phyloP scores from a whole-genome alignment of 768 basidiomycete species.

The Vararia minispora region DNA sequence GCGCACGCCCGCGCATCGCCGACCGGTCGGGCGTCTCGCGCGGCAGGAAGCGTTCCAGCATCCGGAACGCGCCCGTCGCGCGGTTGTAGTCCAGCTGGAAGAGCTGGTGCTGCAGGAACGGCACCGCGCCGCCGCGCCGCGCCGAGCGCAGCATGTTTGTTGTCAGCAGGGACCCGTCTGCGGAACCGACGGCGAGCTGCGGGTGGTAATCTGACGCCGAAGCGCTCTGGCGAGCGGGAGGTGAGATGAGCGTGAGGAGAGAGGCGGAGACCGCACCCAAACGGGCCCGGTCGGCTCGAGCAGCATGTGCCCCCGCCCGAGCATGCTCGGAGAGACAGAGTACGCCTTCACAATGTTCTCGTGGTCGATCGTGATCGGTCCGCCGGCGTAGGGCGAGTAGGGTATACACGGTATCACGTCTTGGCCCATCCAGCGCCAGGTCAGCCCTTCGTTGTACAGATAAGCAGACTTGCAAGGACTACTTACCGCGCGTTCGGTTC shows the following conservation, averaged over 20 bases:
- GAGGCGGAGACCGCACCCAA: slow-evolving; percentile 48
- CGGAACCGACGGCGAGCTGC: slow-evolving; percentile 69
- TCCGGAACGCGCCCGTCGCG: slow-evolving; percentile 61
- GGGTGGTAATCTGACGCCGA: slow-evolving; percentile 79
- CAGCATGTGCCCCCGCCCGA: slow-evolving; percentile 62
- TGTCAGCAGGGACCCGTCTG: slow-evolving; percentile 74
- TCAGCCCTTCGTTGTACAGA: neutral
- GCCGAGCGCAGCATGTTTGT: slow-evolving; percentile 62
- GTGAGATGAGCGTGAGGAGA: neutral
- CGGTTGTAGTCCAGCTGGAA: slow-evolving; percentile 86
- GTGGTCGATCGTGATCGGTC: slow-evolving; percentile 69
- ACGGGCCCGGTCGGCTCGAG: slow-evolving; percentile 70
- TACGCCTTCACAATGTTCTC: slow-evolving; percentile 74
- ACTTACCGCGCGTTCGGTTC: slow-evolving; percentile 65
- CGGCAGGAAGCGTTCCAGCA: slow-evolving; percentile 82
- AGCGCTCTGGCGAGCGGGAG: slow-evolving; percentile 39
- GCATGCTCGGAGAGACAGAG: slow-evolving; percentile 58
- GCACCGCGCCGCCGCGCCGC: slow-evolving; percentile 63
- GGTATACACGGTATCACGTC: slow-evolving; percentile 62
- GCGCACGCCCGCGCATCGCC: slow-evolving; percentile 24
- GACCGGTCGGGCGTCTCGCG: slow-evolving; percentile 44
- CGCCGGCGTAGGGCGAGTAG: slow-evolving; percentile 58
- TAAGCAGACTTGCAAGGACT: too few species aligned
- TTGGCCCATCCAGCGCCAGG: slow-evolving; percentile 18
- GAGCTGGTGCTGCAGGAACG: slow-evolving; percentile 68